phyloP scores from a whole-genome alignment of 2,329 filamentous ascomycete genomes.

The Fusarium sp. region DNA sequence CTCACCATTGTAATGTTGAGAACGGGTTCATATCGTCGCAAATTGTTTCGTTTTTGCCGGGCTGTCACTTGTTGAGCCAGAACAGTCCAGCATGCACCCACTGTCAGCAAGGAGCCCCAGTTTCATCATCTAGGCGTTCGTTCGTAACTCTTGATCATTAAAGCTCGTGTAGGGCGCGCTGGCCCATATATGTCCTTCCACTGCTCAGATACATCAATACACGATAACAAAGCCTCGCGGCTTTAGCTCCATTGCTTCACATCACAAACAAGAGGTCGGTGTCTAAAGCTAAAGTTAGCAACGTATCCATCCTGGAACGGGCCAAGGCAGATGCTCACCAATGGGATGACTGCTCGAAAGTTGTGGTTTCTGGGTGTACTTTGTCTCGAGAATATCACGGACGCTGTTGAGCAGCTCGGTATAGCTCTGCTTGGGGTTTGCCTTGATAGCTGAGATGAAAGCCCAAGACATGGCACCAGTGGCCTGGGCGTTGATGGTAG shows the following conservation, averaged over 20 bases:
- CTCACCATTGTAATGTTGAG: background rate
- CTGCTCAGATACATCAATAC: constrained; percentile 5
- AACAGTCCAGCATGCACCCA: background rate
- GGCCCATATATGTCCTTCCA: background rate
- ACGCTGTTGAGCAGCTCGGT: constrained; percentile 96
- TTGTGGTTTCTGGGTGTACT: constrained; percentile 96
- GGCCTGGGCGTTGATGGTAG: constrained; percentile 87
- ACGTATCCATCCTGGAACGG: background rate
- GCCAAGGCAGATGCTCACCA: constrained; percentile 71
- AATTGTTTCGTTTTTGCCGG: background rate
- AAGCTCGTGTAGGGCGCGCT: background rate
- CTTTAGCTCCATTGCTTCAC: constrained; percentile 56
- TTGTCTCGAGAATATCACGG: constrained; percentile 86
- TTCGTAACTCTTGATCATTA: constrained; percentile 13
- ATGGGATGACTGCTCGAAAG: constrained; percentile 95
- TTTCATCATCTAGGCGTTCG: constrained; percentile 1
- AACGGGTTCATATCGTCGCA: background rate
- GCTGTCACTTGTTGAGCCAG: background rate
- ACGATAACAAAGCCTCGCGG: constrained; percentile 67
- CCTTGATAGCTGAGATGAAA: constrained; percentile 91
- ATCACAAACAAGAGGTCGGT: constrained; percentile 78
- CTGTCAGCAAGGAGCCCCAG: background rate
- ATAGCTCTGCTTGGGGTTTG: constrained; percentile 96
- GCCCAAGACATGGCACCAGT: constrained; percentile 99
- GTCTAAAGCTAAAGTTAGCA: constrained; percentile 60